Evolutionary conservation across 192 early-diverging fungal species (phyloP), one percentile per base, ranked within the genome.

Genomic region (Coemansia sp.): DNA sequence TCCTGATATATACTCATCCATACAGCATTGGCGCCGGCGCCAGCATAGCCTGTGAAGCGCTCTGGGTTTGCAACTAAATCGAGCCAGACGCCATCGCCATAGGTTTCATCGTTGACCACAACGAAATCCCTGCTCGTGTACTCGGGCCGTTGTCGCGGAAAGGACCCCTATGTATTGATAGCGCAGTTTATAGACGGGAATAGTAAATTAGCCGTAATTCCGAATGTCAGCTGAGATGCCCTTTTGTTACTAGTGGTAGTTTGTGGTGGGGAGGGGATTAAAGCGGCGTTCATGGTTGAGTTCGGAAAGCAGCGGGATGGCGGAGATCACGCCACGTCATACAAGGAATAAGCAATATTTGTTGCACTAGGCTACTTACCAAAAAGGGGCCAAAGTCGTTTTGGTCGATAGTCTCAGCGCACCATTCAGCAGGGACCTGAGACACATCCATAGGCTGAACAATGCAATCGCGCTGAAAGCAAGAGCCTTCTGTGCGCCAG

Each of bases 1-100:
- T 99, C 93, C 65, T 90, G 84, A 69, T 99, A 99, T 25, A 99
- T 94, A n/a, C 95, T 85, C 60, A 87, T 87, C 97, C 97, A 99
- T 7, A 99, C 89, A 47, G 90, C 86, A 25, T 84, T 84, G 34
- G 96, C 89, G 41, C 91, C 90, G 18, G 90, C 85, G 53, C 97
- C 97, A 22, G 90, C 86, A 64, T 97, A 99, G 18, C 94, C 97
- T 0, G 97, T 98, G 74, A 94, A 99, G 9, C 96, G 86, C 71
- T 99, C 97, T 7, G 95, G 95, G 65, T 99, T 99, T 28, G 88
- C 88, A 2, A 87, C 60, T 21, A 99, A 83, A 64, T 99, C 89
- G 8, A 99, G 88, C 82, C 92, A 97, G 28, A 91, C 82, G 25
- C 90, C 94, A 24, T 90, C 87, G 41, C 65, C 85, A 70, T 31